Base-by-base conservation (phyloP, 2,329 filamentous ascomycete species). In the Pseudomassariella vexata region DNA sequence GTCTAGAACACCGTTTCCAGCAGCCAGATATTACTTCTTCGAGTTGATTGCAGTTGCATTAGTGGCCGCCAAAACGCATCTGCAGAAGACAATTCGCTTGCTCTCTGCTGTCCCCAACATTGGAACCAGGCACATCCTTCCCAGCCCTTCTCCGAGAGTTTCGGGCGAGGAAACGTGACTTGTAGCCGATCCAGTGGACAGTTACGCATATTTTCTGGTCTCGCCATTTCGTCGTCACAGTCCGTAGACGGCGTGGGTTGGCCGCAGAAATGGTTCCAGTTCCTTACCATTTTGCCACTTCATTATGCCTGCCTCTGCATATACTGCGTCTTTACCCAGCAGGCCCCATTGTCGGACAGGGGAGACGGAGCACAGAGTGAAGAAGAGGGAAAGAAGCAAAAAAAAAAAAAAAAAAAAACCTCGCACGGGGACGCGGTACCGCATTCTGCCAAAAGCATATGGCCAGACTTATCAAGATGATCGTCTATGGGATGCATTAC, bases 401-500 rank as follows among this genome's bases (percentile, higher is more conserved):
- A 37, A 35, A 37, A 42, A 35, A 39, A 40, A 44, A n/a, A n/a
- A n/a, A n/a, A n/a, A n/a, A n/a, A n/a, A n/a, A n/a, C n/a, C n/a
- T n/a, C n/a, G n/a, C n/a, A 47, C 44, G 47, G 39, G 44, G 40
- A 47, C 38, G 41, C 45, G 43, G 46, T 52, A 52, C 50, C 46
- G 46, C 42, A 46, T 45, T 45, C 48, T 50, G 45, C 40, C 44
- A 47, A 45, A 46, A 51, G 44, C 44, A 48, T 48, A 45, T 45
- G 40, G 42, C 38, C 40, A 60, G 55, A 63, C 55, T 59, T 59
- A 59, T 62, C 57, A 59, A 68, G 65, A 67, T 68, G 65, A 63
- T 63, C 60, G 56, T 58, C 54, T 58, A 53, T 53, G 52, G 51
- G 58, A 61, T 67, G 63, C 64, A 63, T n/a, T 63, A 57, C 56